Base-by-base conservation (phyloP, 164 flowering plant species). In the Vitis amurensis region DNA sequence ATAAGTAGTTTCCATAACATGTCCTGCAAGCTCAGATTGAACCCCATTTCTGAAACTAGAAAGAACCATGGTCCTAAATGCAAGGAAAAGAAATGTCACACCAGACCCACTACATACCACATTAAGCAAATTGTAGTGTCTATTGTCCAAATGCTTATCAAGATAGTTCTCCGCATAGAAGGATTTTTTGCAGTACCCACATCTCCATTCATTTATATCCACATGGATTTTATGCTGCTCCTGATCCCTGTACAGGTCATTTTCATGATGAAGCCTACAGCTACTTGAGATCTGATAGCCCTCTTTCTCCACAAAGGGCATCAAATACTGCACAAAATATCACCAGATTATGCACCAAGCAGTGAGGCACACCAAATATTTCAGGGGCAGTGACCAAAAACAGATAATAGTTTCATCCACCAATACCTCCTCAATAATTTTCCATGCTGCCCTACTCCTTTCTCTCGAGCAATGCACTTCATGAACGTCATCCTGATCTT, bases 401-500 rank as follows among this genome's bases (percentile, higher is more conserved):
- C 49, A 4, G 17, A 17, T 12, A 1, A 30, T 27, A 47, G 9
- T 9, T 48, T 47, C 68, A 4, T 29, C 58, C 68, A 37, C 23
- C 11, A 17, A 47, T 86, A 92, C 97, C 96, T 89, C 85, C 55
- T 92, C 88, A 62, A 88, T 87, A 52, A 88, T 76, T 74, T 83
- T 79, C 92, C 93, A 86, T 27, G 94, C 98, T 56, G 91, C 89
- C 65, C 90, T 78, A 61, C 98, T 92, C 74, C 98, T 84, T 78
- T 91, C 97, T 80, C 98, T 84, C 8, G 97, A 92, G 71, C 97
- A 92, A 76, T 91, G 98, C 62, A 92, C 79, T 82, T 87, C 89
- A 73, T 73, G 88, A 57, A 49, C 59, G 56, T 74, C 74, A 8
- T 60, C 79, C 9, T 66, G 70, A 5, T 77, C 84, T 66, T 76